Evolutionary conservation across 129 eudicot genomes (phyloP), one percentile per base, ranked within the genome.

Genomic region (Chrysanthemum seticuspe): DNA sequence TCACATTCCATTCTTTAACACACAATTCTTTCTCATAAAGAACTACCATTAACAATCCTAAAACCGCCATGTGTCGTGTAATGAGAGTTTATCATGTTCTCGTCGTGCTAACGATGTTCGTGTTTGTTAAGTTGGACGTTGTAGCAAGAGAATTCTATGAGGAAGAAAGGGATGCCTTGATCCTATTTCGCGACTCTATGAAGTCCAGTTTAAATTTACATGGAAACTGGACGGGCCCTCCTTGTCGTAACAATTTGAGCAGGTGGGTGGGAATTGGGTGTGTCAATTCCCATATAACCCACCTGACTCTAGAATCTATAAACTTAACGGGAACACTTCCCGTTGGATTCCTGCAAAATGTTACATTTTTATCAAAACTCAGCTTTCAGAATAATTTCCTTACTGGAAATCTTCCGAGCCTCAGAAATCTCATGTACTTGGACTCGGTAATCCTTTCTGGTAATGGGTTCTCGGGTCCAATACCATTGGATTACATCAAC

Each of bases 151-250:
- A 83, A 52, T 78, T 63, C 60, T 90, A 70, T 16, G 85, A 82
- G 0, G 73, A 68, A 2, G 96, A 90, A 74, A 61, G 91, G 44
- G 71, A 83, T 12, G 88, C 90, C 0, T 65, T 90, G 67, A 55
- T 85, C 3, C 90, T 78, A 13, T 76, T 90, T 16, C 84, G 96
- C 53, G 96, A 90, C 25, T 45, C 51, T 2, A 73, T 90, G 70
- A 74, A 63, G 36, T 80, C 96, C 5, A 63, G 19, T 19, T 65
- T 64, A 6, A 72, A 90, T 59, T 73, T 90, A 73, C 96, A 90
- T 27, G 77, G 75, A 15, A 85, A 83, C 11, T 90, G 96, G 96
- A 87, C 96, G 0, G 96, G 91, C 2, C 93, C 90, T 4, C 93
- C 96, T 0, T 90, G 96, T 78, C 47, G 55, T 68, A 71, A 77